phyloP scores from a whole-genome alignment of 495 filamentous ascomycete species.

The Aspergillus nidulans region DNA sequence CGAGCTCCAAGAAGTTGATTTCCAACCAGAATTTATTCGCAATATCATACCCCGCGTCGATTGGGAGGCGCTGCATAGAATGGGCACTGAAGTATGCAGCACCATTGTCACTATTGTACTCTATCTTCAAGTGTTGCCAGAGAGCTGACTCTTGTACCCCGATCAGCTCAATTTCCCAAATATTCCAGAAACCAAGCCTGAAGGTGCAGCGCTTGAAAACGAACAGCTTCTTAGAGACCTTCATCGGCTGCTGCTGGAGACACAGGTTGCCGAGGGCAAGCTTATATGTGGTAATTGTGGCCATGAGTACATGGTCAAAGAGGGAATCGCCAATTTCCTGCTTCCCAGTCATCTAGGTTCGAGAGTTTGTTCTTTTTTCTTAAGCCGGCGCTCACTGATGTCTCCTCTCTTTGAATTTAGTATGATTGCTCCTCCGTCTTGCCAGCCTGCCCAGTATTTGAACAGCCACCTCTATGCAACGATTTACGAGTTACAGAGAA shows the following conservation, averaged over 20 bases:
- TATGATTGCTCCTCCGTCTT: not conserved
- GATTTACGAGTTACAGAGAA: not conserved
- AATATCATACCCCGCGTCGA: constrained; percentile 86
- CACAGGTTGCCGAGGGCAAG: constrained; percentile 78
- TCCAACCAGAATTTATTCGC: constrained; percentile 70
- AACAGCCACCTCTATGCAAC: not conserved
- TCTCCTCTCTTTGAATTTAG: not conserved
- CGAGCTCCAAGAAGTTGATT: constrained; percentile 70
- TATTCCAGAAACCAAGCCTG: constrained; percentile 61
- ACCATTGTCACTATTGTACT: not conserved
- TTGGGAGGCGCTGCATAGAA: constrained; percentile 71
- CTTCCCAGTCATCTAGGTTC: constrained; percentile 85
- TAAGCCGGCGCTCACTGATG: not conserved
- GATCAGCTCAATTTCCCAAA: constrained; percentile 70
- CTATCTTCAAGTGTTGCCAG: not conserved
- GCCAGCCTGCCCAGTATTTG: no score
- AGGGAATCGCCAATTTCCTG: constrained; percentile 95
- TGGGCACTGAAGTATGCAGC: constrained; percentile 70
- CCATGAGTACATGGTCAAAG: constrained; percentile 86
- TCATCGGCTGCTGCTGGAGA: constrained; percentile 82
- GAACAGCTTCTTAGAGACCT: constrained; percentile 69
- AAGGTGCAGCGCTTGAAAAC: constrained; percentile 53
- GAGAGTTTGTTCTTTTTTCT: constrained; percentile 1
- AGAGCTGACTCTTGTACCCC: constrained; percentile 1
- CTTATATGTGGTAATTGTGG: constrained; percentile 87